These are phyloP conservation scores for Yamadazyma paraphyllophila DNA, from an alignment of 805 yeast species.

Conservation along the genomic window DNA sequence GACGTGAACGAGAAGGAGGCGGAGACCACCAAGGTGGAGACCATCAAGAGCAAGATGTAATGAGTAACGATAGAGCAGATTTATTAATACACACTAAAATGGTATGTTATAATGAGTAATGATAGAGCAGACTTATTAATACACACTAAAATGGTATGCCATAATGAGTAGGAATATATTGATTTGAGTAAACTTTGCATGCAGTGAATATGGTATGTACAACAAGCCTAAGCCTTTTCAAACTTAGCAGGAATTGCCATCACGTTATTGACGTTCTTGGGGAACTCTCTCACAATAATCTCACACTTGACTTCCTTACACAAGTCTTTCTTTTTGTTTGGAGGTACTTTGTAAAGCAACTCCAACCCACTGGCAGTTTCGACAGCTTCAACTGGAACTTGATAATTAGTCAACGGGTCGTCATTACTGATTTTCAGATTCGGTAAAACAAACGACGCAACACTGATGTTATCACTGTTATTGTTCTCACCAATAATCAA, in stretches of 20 bases:
- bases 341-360: conserved; percentile 68
- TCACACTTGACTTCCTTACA: conserved; percentile 82
- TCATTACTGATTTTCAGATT: conserved; percentile 75
- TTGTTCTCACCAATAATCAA: conserved; percentile 75
- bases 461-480: conserved; percentile 50
- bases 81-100: too few relatives aligned
- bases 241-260: conserved; percentile 16
- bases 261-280: conserved; percentile 34
- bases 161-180: too few relatives aligned
- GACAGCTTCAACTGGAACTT: conserved; percentile 86
- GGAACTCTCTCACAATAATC: conserved; percentile 78
- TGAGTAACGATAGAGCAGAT: background rate
- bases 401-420: conserved; percentile 69
- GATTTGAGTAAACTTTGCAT: too few relatives aligned
- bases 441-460: conserved; percentile 93
- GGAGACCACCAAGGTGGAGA: background rate
- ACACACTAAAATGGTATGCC: too few relatives aligned
- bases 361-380: conserved; percentile 87
- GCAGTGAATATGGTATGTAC: background rate
- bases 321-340: conserved; percentile 53
- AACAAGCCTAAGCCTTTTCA: conserved; percentile 5
- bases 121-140: too few relatives aligned
- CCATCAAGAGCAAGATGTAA: conserved; percentile 13
- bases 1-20: conserved; percentile 1
- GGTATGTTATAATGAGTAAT: too few relatives aligned